phyloP scores from a whole-genome alignment of 75 land plant species.

The Picea sitchensis region DNA sequence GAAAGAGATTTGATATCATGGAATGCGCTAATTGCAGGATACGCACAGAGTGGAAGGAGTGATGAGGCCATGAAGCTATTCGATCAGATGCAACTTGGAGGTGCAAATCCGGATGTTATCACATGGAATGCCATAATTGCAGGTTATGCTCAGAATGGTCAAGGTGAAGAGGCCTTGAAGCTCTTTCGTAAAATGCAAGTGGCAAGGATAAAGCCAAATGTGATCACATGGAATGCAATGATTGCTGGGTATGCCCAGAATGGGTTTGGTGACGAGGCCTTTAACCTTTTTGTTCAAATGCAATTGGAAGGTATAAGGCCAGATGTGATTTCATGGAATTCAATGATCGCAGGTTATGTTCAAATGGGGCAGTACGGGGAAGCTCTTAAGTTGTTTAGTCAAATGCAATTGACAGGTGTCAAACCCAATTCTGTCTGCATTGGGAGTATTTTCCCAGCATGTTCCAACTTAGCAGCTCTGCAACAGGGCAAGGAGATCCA shows the following conservation, averaged over 20 bases:
- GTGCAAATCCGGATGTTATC: conserved; percentile 47
- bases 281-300: conserved; percentile 35
- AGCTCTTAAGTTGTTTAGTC: too few relatives aligned
- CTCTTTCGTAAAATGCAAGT: conserved; percentile 32
- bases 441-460: conserved; percentile 33
- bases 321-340: conserved; percentile 39
- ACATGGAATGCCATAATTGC: conserved; percentile 31
- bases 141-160: conserved; percentile 41
- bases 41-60: conserved; percentile 16
- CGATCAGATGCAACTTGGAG: conserved; percentile 24
- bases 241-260: conserved; percentile 29
- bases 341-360: conserved; percentile 36
- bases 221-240: conserved; percentile 45
- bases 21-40: conserved; percentile 44
- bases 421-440: not conserved
- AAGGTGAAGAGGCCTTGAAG: conserved; percentile 31
- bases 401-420: too few relatives aligned
- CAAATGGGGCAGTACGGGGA: conserved; percentile 28
- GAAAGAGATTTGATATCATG: conserved; percentile 38
- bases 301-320: conserved; percentile 25
- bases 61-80: conserved; percentile 23
- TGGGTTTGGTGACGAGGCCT: conserved; percentile 16
- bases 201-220: conserved; percentile 13
- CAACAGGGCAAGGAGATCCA: conserved; percentile 54
- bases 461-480: conserved; percentile 29